Base-by-base conservation (phyloP, 768 basidiomycete genomes). In the Tulasnella sp. region DNA sequence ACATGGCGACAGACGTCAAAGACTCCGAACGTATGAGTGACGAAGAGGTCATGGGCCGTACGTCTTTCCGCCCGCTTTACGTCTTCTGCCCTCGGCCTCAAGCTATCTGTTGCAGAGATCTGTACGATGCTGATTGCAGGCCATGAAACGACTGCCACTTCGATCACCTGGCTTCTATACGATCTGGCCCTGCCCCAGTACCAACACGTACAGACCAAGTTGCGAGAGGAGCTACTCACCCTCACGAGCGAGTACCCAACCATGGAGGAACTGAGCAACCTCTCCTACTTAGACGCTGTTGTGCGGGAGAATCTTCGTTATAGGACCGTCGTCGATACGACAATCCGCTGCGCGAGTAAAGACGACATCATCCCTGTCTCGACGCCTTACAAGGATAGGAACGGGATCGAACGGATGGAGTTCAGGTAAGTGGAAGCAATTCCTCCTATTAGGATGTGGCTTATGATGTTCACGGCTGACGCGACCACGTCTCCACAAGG, bases 101-200 rank as follows among this genome's bases (percentile, higher is more conserved):
- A 11, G 29, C 38, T 39, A 7, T 29, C 29, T 38, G 12, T 45
- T 75, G 38, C 79, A 89, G 89, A 90, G 85, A 86, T 89, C 0
- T 87, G 88, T 0, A 90, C 89, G 0, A 89, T 90, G 81, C 79
- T 90, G 12, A 83, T 88, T 1, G 89, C 89, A 0, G 89, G 89
- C 3, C 88, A 89, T 78, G 88, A 89, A 77, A 89, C 88, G 0
- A 88, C 88, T 71, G 74, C 52, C 14, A 84, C 86, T 1, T 86
- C 84, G 0, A 84, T 86, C 1, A 85, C 86, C 2, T 93, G 91
- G 91, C 86, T 87, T 5, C 81, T 92, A 0, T 90, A 85, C 79
- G 86, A 87, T 0, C 83, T 93, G 6, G 83, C 87, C 4, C 45
- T 22, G 11, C 42, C 42, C 0, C 84, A 86, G 76, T 78, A 87